phyloP scores from a whole-genome alignment of 768 basidiomycete genomes.

The Lentinula sp. region DNA sequence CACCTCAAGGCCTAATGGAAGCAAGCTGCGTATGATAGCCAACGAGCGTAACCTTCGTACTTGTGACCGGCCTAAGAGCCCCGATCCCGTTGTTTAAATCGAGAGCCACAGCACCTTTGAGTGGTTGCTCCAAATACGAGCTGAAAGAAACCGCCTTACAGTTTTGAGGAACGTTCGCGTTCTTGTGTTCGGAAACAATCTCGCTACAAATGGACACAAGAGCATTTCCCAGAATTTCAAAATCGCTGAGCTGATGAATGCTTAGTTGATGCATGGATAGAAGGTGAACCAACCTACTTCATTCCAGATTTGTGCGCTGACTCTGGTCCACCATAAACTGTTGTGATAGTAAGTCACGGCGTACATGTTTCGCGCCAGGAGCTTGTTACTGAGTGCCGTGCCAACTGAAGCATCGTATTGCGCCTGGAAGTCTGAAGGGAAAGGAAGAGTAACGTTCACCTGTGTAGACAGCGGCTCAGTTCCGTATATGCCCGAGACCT shows the following conservation, averaged over 20 bases:
- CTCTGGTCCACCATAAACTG: conserved; percentile 32
- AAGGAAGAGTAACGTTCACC: conserved; percentile 28
- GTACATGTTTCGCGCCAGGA: conserved; percentile 24
- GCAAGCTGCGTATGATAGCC: neutral
- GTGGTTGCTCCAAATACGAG: neutral
- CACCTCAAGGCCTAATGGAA: neutral
- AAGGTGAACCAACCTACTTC: conserved; percentile 19
- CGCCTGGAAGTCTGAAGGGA: conserved; percentile 17
- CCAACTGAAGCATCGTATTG: conserved; percentile 13
- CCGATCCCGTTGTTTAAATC: neutral
- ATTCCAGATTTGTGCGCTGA: conserved; percentile 35
- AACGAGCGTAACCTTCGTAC: neutral
- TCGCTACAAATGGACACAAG: conserved; percentile 6
- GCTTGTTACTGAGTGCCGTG: conserved; percentile 17
- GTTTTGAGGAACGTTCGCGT: neutral
- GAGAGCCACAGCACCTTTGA: neutral
- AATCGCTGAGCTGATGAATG: conserved; percentile 10
- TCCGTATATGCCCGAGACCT: neutral
- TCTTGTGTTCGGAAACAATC: neutral
- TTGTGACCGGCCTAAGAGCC: neutral
- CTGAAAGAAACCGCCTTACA: neutral
- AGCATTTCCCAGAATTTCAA: conserved; percentile 9
- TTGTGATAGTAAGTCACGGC: conserved; percentile 28
- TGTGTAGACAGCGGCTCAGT: conserved; percentile 1
- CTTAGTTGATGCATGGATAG: neutral